These are phyloP conservation scores for Colletotrichum sidae DNA, from an alignment of 2,329 filamentous ascomycete genomes.

Conservation along the genomic window DNA sequence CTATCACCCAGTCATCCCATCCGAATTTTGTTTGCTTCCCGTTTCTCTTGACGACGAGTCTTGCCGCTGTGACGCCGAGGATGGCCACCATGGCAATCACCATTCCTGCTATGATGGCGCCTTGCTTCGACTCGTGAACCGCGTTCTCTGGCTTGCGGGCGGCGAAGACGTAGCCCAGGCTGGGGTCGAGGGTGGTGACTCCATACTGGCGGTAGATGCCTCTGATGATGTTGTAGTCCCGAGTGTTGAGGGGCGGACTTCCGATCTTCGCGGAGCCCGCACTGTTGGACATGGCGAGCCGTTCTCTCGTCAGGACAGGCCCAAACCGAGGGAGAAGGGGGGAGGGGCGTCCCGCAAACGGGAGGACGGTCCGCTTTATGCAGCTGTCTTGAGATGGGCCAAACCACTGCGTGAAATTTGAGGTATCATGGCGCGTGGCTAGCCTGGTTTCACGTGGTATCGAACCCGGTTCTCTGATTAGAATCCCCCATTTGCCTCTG, in stretches of 20 bases:
- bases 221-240: conserved; percentile 32
- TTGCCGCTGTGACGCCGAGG: conserved; percentile 17
- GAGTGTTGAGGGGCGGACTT: conserved; percentile 27
- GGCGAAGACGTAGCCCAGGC: conserved; percentile 25
- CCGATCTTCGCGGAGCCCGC: conserved; percentile 29
- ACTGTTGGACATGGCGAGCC: conserved; percentile 29
- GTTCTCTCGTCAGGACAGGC: conserved; percentile 5
- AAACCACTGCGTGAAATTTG: background rate
- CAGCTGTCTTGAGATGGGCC: conserved; percentile 9
- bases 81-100: conserved; percentile 31
- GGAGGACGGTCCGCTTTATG: conserved; percentile 23
- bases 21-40: conserved; percentile 27
- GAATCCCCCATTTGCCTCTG: background rate
- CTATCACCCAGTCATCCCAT: conserved; percentile 32
- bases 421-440: conserved; percentile 11
- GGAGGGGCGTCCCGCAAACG: background rate
- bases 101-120: conserved; percentile 35
- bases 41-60: conserved; percentile 18
- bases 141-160: conserved; percentile 18
- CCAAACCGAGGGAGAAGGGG: background rate
- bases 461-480: conserved; percentile 7
- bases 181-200: conserved; percentile 27
- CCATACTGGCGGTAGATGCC: conserved; percentile 34
- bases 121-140: conserved; percentile 33
- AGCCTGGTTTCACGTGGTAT: conserved; percentile 15